These are phyloP conservation scores for Linnemannia hyalina DNA, from an alignment of 192 early-diverging fungal species.

Conservation along the genomic window DNA sequence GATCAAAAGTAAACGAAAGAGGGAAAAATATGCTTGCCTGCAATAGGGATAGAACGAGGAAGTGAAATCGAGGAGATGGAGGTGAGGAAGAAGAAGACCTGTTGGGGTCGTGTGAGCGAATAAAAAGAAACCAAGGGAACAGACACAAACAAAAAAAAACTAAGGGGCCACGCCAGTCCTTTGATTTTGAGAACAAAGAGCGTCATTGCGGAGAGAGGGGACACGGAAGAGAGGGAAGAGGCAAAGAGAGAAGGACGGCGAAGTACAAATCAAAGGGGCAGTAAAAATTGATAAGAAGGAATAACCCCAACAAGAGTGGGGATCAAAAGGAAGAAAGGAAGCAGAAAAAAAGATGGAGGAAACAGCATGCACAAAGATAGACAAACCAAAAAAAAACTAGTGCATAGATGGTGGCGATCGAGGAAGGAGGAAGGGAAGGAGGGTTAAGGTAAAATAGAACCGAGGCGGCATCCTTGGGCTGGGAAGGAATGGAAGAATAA, in stretches of 20 bases:
- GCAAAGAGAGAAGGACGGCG: background rate
- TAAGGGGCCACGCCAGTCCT: background rate
- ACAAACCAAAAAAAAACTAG: background rate
- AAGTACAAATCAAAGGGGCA: background rate
- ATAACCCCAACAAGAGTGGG: background rate
- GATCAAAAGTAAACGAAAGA: background rate
- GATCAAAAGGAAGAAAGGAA: background rate
- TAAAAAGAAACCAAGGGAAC: background rate
- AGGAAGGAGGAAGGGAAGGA: background rate
- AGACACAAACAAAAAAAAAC: background rate
- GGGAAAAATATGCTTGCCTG: background rate
- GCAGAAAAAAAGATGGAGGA: background rate
- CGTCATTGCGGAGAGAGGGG: background rate
- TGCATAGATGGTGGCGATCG: background rate
- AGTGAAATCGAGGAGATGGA: background rate
- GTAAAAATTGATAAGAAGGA: no score
- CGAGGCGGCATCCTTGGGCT: background rate
- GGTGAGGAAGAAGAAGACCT: background rate
- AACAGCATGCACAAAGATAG: background rate
- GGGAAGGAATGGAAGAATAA: background rate
- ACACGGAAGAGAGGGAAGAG: background rate
- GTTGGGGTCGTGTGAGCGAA: background rate
- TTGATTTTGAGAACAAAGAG: background rate
- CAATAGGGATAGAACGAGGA: background rate
- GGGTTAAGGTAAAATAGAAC: background rate